Conservation (phyloP, 768 basidiomycete species). For the Kwoniella bestiolae region DNA sequence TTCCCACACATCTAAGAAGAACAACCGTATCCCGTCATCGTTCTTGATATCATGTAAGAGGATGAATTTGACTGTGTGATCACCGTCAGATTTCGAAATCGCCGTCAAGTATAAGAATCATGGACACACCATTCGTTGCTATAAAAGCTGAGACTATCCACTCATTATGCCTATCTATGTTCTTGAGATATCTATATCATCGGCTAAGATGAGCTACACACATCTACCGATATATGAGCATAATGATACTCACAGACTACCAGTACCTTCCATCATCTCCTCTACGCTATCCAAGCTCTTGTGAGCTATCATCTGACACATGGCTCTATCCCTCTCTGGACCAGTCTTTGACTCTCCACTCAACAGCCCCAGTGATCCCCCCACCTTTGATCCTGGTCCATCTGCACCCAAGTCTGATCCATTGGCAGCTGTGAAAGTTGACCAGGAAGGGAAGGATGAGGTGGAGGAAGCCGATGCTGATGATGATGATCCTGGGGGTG, state of each 20-base stretch:
- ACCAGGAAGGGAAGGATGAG: conserved; percentile 52
- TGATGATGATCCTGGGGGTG: conserved; percentile 35
- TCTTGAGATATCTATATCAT: conserved; percentile 80
- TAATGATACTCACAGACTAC: conserved; percentile 50
- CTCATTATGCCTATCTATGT: conserved; percentile 96
- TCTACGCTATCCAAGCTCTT: conserved; percentile 93
- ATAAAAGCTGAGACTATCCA: conserved; percentile 98
- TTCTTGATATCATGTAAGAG: conserved; percentile 93
- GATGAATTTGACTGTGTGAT: conserved; percentile 80
- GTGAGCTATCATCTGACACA: conserved; percentile 99
- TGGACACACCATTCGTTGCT: conserved; percentile 83
- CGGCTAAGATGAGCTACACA: neutral
- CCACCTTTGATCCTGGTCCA: conserved; percentile 8
- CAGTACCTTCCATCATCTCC: conserved; percentile 67
- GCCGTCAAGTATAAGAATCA: conserved; percentile 5
- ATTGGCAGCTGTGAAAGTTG: conserved; percentile 52
- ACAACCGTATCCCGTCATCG: conserved; percentile 91
- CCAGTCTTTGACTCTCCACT: conserved; percentile 20
- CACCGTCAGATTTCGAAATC: neutral
- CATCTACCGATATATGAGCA: neutral
- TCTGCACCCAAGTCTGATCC: conserved; percentile 31
- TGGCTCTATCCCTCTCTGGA: conserved; percentile 67
- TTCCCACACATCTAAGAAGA: conserved; percentile 97
- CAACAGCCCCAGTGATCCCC: conserved; percentile 18
- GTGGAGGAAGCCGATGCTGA: conserved; percentile 34